These are phyloP conservation scores for Tuber microsphaerosporum DNA, from an alignment of 495 filamentous ascomycete species.

Conservation along the genomic window DNA sequence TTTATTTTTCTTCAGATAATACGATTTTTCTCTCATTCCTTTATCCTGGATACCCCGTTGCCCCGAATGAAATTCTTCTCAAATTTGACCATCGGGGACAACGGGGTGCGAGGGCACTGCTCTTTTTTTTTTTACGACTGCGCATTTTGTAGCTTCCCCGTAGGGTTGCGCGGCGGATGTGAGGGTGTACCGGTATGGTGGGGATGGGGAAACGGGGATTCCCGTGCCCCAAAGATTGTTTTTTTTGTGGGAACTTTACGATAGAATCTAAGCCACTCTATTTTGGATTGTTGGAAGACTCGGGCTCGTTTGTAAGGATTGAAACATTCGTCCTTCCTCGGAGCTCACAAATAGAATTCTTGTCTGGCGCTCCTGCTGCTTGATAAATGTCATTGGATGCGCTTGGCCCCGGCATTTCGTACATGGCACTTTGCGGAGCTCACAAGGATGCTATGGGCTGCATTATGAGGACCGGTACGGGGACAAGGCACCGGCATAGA, in stretches of 20 bases:
- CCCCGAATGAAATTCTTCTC: too few species aligned
- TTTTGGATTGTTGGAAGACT: neutral
- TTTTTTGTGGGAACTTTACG: neutral
- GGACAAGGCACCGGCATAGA: too few species aligned
- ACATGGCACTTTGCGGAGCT: neutral
- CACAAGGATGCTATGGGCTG: neutral
- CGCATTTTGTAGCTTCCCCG: neutral
- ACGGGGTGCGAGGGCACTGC: neutral
- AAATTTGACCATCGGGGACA: too few species aligned
- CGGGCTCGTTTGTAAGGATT: neutral
- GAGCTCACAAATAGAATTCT: neutral
- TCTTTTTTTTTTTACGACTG: accelerated
- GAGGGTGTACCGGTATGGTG: neutral
- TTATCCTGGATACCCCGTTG: too few species aligned
- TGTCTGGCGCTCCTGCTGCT: neutral
- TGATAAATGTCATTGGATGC: neutral
- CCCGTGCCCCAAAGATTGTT: neutral
- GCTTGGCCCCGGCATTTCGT: neutral
- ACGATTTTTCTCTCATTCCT: too few species aligned
- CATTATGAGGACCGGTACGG: neutral
- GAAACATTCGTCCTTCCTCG: neutral
- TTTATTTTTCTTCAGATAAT: too few species aligned
- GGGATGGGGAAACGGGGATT: neutral
- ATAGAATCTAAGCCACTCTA: neutral
- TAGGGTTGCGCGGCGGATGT: neutral